Base-by-base conservation (phyloP, 2,329 filamentous ascomycete genomes). In the Thermothelomyces thermophilus region DNA sequence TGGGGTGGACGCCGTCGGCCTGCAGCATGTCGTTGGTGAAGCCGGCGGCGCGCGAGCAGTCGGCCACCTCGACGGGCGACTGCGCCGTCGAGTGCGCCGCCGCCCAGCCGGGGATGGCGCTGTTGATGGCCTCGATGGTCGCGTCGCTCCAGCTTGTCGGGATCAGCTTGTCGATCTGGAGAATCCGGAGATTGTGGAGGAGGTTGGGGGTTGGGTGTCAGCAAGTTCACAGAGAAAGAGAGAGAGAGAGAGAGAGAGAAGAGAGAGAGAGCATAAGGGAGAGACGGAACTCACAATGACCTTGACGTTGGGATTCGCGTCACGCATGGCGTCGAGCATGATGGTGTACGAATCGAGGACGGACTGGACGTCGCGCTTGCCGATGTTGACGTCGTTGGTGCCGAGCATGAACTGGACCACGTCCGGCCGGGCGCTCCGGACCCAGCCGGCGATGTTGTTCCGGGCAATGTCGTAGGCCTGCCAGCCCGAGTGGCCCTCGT, bases 391-490 rank as follows among this genome's bases (percentile, higher is more conserved):
- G 55, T 74, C 70, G 56, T 73, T 72, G 4, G 70, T 73, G 28
- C 70, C 71, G 13, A 73, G 63, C 66, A 71, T 70, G 58, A 71
- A 71, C 60, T 67, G 67, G 1, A 73, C 67, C 17, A 73, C 63
- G 50, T 73, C 71, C 9, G 70, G 66, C 33, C 60, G 63, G 5
- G 65, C 63, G 45, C 31, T 60, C 13, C 60, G 57, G 10, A 72
- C 59, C 70, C 70, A 73, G 26, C 61, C 62, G 3, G 56, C 59
- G 7, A 72, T 62, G 56, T 72, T 63, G 47, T 65, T 66, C 48
- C 64, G 64, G 13, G 70, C 70, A 48, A 73, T 70, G 56, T 73
- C 64, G 54, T 70, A 67, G 35, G 67, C 69, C 24, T 68, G 63
- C 56, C 63, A 72, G 10, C 70, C 70, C 14, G 68, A 67, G 61